These are phyloP conservation scores for Coffea canephora DNA, from an alignment of 257 asterid species.

Conservation along the genomic window DNA sequence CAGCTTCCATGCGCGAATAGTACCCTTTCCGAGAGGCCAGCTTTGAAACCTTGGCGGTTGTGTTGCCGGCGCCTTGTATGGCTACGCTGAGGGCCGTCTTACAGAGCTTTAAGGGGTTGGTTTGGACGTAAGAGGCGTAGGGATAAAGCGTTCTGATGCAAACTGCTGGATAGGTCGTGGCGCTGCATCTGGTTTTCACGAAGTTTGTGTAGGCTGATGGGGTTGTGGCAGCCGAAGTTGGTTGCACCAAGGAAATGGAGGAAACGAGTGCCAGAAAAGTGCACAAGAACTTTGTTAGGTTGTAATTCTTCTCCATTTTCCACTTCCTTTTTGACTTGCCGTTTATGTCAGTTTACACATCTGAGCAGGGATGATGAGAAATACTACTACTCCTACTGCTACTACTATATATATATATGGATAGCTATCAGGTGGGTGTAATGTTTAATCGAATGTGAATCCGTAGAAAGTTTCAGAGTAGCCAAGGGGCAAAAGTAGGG, in stretches of 20 bases:
- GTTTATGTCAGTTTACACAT: background rate
- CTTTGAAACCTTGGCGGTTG: conserved; percentile 31
- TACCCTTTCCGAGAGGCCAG: conserved; percentile 34
- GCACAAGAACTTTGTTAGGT: background rate
- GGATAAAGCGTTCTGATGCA: conserved; percentile 59
- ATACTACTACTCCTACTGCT: too few relatives aligned
- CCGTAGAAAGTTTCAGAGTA: background rate
- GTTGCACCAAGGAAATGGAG: conserved; percentile 8
- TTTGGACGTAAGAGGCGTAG: conserved; percentile 43
- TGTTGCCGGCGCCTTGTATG: conserved; percentile 30
- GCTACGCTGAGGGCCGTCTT: conserved; percentile 51
- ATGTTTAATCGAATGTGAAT: background rate
- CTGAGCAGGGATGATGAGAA: background rate
- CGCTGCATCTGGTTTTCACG: conserved; percentile 43
- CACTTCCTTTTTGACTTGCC: background rate
- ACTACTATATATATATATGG: background rate
- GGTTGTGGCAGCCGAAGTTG: conserved; percentile 17
- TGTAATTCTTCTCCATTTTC: conserved; percentile 10
- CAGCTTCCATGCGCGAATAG: conserved; percentile 24
- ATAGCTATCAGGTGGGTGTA: background rate
- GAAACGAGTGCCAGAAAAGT: background rate
- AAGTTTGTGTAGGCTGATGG: conserved; percentile 25
- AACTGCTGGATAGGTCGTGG: conserved; percentile 47
- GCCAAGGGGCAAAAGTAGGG: too few relatives aligned
- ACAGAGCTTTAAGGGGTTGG: conserved; percentile 46